These are phyloP conservation scores for Ogataea glucozyma DNA, from an alignment of 805 yeast species.

Conservation along the genomic window DNA sequence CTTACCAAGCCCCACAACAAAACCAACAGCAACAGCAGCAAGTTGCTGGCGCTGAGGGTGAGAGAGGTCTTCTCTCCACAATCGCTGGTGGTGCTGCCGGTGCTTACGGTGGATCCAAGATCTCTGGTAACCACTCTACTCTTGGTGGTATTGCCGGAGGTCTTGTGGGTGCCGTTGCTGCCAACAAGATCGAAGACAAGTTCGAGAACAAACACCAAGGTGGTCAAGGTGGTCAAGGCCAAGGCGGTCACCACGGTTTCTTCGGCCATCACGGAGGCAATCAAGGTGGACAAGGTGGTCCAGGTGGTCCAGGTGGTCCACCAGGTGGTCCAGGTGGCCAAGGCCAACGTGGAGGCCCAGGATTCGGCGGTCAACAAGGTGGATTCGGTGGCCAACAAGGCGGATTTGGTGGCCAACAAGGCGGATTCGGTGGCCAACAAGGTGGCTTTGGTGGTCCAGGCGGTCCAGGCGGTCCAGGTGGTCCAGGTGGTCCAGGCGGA, in stretches of 20 bases:
- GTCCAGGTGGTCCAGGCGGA: conserved; percentile 13
- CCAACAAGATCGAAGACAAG: conserved; percentile 48
- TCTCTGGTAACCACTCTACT: conserved; percentile 42
- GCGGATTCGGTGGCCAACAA: conserved; percentile 1
- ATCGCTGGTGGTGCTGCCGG: conserved; percentile 55
- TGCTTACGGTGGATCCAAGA: conserved; percentile 50
- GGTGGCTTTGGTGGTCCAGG: conserved; percentile 8
- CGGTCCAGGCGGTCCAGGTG: conserved; percentile 23
- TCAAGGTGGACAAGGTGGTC: conserved; percentile 13
- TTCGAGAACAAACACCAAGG: conserved; percentile 31
- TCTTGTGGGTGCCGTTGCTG: conserved; percentile 54
- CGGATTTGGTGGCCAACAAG: conserved; percentile 2
- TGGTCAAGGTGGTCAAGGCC: conserved; percentile 18
- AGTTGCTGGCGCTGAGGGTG: conserved; percentile 32
- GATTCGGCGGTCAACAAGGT: conserved; percentile 6
- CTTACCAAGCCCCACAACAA: conserved; percentile 34
- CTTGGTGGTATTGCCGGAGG: conserved; percentile 54
- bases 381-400: conserved; percentile 5
- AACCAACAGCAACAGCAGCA: conserved; percentile 36
- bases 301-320: conserved; percentile 11
- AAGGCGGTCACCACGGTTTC: conserved; percentile 9
- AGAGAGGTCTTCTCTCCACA: conserved; percentile 46
- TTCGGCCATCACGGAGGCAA: conserved; percentile 11
- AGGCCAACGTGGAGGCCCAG: too few relatives aligned
- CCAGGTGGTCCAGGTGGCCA: conserved; percentile 5